Evolutionary conservation across 371 early-diverging fungal genomes (phyloP), one percentile per base, ranked within the genome.

Genomic region (Mortierella sp.): DNA sequence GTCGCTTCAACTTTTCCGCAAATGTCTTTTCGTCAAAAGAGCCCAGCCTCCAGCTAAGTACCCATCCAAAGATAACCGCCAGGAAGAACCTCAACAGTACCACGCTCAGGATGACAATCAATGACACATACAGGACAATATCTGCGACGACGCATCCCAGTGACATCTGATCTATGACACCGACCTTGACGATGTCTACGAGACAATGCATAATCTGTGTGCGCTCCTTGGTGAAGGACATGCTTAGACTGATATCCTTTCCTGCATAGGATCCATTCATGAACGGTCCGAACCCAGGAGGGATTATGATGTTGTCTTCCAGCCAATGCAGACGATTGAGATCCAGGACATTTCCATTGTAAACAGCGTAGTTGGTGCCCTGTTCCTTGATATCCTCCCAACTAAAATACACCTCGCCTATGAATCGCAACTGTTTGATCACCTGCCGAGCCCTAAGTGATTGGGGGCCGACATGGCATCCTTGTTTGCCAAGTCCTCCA

Each of bases 41-140:
- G 32, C 92, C 95, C 60, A 93, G 76, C 31, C 90, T 82, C 82
- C 89, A 89, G 4, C 89, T 87, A 46, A 93, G 78, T 41, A 89
- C 86, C 94, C 94, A 95, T 12, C 90, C 91, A 84, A 95, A 95
- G 37, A 92, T 82, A 23, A 94, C 69, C 0, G 95, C 94, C 83
- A 95, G 80, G 42, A 92, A 79, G 80, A 95, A 95, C 64, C 92
- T 93, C 70, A 88, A 87, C 70, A 93, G 53, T 21, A 95, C 93
- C 0, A 92, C 90, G 34, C 92, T 89, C 23, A 94, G 67, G 60
- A 94, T 93, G 47, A 94, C 89, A 24, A 90, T 85, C 23, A 94
- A 80, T 9, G 93, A 92, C 7, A 91, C 85, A 72, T 89, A 93
- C 3, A 93, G 81, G 11, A 91, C 87, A 44, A 93, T 89, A 66